These are phyloP conservation scores for Tolypocladium guangdongense DNA, from an alignment of 2,329 filamentous ascomycete species.

Conservation along the genomic window DNA sequence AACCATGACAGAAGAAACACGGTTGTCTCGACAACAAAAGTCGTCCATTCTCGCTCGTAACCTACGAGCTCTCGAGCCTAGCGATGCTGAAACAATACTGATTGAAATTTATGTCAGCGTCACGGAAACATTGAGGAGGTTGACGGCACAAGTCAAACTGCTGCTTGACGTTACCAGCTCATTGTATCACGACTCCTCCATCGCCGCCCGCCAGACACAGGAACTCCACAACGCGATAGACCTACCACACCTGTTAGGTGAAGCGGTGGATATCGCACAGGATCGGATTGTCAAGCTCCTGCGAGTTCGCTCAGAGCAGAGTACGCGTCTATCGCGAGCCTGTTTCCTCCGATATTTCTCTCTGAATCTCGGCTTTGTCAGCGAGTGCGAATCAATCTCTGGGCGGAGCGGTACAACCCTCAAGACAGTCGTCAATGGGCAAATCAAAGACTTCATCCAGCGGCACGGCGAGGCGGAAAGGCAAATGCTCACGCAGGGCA, in stretches of 20 bases:
- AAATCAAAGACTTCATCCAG: constrained; percentile 72
- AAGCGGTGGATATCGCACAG: constrained; percentile 71
- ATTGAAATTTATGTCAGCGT: constrained; percentile 79
- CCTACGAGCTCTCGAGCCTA: constrained; percentile 68
- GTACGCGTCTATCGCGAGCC: constrained; percentile 52
- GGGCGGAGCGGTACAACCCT: constrained; percentile 64
- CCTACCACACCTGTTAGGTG: constrained; percentile 64
- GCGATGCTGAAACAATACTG: constrained; percentile 76
- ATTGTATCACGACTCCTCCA: constrained; percentile 35
- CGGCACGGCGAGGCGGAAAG: constrained; percentile 60
- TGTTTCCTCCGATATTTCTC: constrained; percentile 74
- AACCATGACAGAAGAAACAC: constrained; percentile 57
- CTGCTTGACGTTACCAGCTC: constrained; percentile 87
- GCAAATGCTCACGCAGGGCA: constrained; percentile 61
- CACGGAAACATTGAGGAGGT: constrained; percentile 72
- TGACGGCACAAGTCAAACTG: constrained; percentile 87
- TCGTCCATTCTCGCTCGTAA: constrained; percentile 82
- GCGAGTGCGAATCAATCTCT: constrained; percentile 77
- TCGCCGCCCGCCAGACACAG: constrained; percentile 47
- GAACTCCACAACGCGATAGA: constrained; percentile 69
- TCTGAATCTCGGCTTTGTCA: constrained; percentile 71
- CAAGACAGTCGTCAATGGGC: constrained; percentile 69
- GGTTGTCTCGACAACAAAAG: constrained; percentile 74
- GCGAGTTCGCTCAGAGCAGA: constrained; percentile 66
- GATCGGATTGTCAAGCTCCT: constrained; percentile 66